These are phyloP conservation scores for Calonectria ilicicola DNA, from an alignment of 2,329 filamentous ascomycete genomes.

Conservation along the genomic window DNA sequence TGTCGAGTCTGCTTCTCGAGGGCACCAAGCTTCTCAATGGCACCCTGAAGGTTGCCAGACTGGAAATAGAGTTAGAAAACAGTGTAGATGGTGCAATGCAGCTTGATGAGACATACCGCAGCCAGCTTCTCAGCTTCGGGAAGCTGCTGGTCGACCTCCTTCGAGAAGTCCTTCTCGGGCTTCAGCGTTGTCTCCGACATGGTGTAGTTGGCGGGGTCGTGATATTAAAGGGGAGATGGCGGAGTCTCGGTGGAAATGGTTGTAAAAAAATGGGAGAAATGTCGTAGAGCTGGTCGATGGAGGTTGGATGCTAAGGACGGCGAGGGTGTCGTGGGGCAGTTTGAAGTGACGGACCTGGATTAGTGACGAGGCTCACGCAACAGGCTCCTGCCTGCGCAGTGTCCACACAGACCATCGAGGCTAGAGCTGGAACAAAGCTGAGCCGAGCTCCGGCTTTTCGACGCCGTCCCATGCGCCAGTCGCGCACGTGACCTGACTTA, in stretches of 20 bases:
- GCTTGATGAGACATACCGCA: slow-evolving; percentile 70
- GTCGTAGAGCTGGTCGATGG: slow-evolving; percentile 16
- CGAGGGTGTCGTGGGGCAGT: slow-evolving; percentile 37
- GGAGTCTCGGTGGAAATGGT: neutral
- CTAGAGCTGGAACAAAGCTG: slow-evolving; percentile 31
- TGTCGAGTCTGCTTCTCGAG: slow-evolving; percentile 98
- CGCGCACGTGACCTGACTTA: neutral
- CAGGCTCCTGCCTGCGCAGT: slow-evolving; percentile 50
- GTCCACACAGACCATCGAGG: slow-evolving; percentile 30
- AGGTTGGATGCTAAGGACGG: slow-evolving; percentile 34
- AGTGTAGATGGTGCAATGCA: neutral
- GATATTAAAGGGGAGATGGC: slow-evolving; percentile 18
- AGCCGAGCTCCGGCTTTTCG: slow-evolving; percentile 1
- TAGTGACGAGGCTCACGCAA: slow-evolving; percentile 52
- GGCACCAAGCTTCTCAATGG: slow-evolving; percentile 90
- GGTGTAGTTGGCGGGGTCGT: slow-evolving; percentile 35
- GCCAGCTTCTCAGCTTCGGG: slow-evolving; percentile 91
- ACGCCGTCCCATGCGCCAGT: neutral
- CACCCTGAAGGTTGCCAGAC: slow-evolving; percentile 78
- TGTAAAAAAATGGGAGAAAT: slow-evolving; percentile 11
- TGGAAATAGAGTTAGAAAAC: slow-evolving; percentile 55
- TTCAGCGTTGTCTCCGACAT: slow-evolving; percentile 90
- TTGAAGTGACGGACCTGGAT: slow-evolving; percentile 42
- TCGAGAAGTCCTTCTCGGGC: slow-evolving; percentile 98
- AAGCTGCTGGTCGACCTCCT: slow-evolving; percentile 92